Base-by-base conservation (phyloP, 495 filamentous ascomycete genomes). In the Schizothecium vesticola region DNA sequence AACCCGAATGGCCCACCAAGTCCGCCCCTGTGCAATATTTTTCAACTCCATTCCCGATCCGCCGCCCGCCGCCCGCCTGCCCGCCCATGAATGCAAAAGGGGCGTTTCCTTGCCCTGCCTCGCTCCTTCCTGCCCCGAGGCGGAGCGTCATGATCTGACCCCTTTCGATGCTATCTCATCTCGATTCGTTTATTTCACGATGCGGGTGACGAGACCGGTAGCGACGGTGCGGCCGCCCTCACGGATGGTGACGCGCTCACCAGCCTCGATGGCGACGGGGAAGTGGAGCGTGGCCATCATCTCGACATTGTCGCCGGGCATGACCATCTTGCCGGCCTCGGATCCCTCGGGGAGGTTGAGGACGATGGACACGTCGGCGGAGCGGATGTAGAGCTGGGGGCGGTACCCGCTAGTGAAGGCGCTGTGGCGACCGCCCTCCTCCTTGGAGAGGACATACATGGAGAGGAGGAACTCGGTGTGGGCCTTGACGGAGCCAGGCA, bases 281-380 rank as follows among this genome's bases (percentile, higher is more conserved):
- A 88, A 81, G 82, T 90, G 84, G 70, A 96, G 88, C 69, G 87
- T 83, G 81, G 91, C 90, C 69, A 91, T 80, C 92, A 99, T 95
- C 87, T 98, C 96, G 71, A 95, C 89, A 83, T 99, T 99, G 87
- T 99, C 95, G 76, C 95, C 95, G 64, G 95, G 95, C 92, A 95
- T 93, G 77, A 97, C 90, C 82, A 93, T 89, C 66, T 74, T 71
- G 66, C 85, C 79, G 73, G 92, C 87, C 77, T 87, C 84, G 57
- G 81, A 86, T 64, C 89, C 93, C 67, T 91, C 92, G 65, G 92
- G 91, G 90, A 93, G 96, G 75, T 81, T 84, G 66, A 99, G 87
- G 25, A 86, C 84, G 75, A 87, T 88, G 61, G 95, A 83, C 83
- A 97, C 94, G 81, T 99, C 93, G 67, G 94, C 92, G 72, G 95